phyloP scores from a whole-genome alignment of 495 filamentous ascomycete genomes.

The Neurospora tetraspora region DNA sequence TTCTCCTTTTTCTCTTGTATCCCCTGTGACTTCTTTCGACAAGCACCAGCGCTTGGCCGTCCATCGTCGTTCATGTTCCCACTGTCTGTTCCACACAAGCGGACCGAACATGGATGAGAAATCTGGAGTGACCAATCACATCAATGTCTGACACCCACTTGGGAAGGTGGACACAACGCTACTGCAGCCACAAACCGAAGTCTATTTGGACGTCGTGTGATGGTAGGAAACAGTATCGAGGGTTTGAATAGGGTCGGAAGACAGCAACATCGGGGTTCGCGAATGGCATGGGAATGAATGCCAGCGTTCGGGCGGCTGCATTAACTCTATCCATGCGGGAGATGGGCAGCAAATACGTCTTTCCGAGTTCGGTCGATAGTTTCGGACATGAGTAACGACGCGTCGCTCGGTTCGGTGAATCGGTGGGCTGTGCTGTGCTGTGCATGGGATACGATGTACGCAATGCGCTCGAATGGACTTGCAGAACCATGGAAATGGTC shows the following conservation, averaged over 20 bases:
- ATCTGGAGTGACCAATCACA: background rate
- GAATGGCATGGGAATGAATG: background rate
- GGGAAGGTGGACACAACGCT: background rate
- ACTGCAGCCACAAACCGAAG: background rate
- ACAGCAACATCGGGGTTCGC: background rate
- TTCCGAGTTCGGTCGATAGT: background rate
- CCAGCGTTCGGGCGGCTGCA: background rate
- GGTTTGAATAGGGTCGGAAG: background rate
- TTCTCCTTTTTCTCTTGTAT: background rate
- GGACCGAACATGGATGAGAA: background rate
- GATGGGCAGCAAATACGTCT: background rate
- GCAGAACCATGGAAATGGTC: background rate
- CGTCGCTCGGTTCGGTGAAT: background rate
- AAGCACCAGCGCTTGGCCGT: background rate
- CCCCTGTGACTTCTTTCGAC: background rate
- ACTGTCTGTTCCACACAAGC: background rate
- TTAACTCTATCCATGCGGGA: accelerated
- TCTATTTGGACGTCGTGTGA: background rate
- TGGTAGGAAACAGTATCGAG: background rate
- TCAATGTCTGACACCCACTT: background rate
- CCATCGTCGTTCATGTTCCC: background rate
- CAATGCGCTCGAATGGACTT: background rate
- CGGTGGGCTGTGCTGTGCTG: background rate
- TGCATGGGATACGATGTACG: background rate
- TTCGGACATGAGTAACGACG: background rate